Conservation (phyloP, 345 rosid species). For the Camelina laxa region DNA sequence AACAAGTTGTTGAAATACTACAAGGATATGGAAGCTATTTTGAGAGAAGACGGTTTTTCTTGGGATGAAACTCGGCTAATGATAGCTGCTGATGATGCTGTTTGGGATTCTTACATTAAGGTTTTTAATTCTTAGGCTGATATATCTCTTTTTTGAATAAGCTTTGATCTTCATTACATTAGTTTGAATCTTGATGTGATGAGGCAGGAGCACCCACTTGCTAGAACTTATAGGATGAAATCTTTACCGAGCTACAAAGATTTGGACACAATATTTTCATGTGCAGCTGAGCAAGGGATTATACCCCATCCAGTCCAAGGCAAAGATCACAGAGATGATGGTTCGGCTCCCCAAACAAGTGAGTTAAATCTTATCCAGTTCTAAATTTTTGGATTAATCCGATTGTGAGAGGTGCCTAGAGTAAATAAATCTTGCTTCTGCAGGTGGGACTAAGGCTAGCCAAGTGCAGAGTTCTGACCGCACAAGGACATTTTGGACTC, state of each 20-base stretch:
- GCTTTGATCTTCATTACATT: constrained; percentile 25
- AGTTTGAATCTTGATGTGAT: constrained; percentile 32
- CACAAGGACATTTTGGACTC: constrained; percentile 84
- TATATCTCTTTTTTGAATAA: background rate
- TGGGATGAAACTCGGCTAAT: constrained; percentile 72
- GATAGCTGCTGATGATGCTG: constrained; percentile 61
- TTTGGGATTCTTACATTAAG: constrained; percentile 82
- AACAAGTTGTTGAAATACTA: constrained; percentile 75
- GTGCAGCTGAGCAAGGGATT: constrained; percentile 44
- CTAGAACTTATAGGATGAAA: constrained; percentile 68
- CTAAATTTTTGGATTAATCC: background rate
- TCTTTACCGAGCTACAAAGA: constrained; percentile 69
- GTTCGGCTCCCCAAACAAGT: constrained; percentile 46
- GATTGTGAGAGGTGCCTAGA: background rate
- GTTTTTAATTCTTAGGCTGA: constrained; percentile 37
- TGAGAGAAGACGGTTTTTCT: constrained; percentile 64
- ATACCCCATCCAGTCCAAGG: constrained; percentile 43
- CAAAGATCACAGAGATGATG: constrained; percentile 50
- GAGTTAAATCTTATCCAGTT: constrained; percentile 34
- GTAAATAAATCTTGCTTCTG: constrained; percentile 7
- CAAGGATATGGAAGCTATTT: constrained; percentile 55
- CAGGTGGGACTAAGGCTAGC: constrained; percentile 55
- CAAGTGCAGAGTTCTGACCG: constrained; percentile 56
- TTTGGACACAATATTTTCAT: constrained; percentile 64
- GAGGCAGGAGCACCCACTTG: constrained; percentile 65